Base-by-base conservation (phyloP, 768 basidiomycete genomes). In the Baorangia bicolor region DNA sequence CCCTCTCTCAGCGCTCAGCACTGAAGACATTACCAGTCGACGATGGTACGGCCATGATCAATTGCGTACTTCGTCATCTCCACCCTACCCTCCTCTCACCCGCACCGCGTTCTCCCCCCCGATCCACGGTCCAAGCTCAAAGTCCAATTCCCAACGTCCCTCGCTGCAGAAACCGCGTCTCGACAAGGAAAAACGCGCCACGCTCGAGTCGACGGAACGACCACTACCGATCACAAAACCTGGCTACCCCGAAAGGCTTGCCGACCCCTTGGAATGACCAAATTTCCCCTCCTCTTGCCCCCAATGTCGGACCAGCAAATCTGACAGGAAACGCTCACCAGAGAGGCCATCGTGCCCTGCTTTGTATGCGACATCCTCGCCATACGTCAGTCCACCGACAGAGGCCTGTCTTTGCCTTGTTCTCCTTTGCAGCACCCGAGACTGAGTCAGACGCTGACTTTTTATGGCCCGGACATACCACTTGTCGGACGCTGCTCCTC, bases 31-130 rank as follows among this genome's bases (percentile, higher is more conserved):
- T 20, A 7, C 28, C 49, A 92, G 88, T 92, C 55, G 90, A 92
- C 64, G 90, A 92, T 61, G 88, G 89, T 6, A 87, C 88, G 2
- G 83, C 75, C 28, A 83, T 87, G 4, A 76, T 92, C 25, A 89
- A 92, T 43, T 92, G 90, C 62, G 64, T 74, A 3, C 78, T 83
- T 64, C 75, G 72, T 23, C 73, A 74, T 39, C 67, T 70, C 34
- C 73, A 69, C n/a, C 67, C 67, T 6, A 59, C 69, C 23, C 65
- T 67, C 11, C 57, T 64, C 2, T 39, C 49, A 25, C 58, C 64
- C 4, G 42, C 41, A 37, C 27, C 34, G 4, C 64, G 47, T n/a
- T 44, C 52, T 16, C 39, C 50, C 1, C 52, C 51, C 16, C 67
- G 50, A 58, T 44, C 33, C 21, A 28, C 30, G 1, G 42, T 33